Conservation (phyloP, 805 yeast species). For the Lachancea quebecensis region DNA sequence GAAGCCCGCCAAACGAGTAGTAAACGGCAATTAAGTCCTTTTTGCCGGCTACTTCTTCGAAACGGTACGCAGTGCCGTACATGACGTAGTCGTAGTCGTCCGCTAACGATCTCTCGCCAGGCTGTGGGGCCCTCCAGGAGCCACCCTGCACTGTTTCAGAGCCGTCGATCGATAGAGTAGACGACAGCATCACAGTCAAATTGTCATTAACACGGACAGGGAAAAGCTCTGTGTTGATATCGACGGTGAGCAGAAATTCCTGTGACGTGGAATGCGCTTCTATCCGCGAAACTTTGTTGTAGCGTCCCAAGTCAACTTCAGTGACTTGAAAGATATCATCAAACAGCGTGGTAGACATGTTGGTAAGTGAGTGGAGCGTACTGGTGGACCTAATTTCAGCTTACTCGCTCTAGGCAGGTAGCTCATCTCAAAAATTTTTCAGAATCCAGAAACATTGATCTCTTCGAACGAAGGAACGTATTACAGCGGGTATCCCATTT, state of each 20-base stretch:
- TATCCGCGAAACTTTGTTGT: constrained; percentile 85
- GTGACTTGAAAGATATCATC: constrained; percentile 88
- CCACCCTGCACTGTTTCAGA: constrained; percentile 37
- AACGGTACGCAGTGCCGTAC: constrained; percentile 96
- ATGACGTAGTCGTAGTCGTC: constrained; percentile 97
- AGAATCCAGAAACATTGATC: background rate
- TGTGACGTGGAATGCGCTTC: constrained; percentile 78
- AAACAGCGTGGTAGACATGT: constrained; percentile 70
- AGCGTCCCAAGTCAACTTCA: constrained; percentile 79
- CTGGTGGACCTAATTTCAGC: background rate
- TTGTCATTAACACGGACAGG: constrained; percentile 74
- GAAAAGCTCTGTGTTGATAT: constrained; percentile 85
- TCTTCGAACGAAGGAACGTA: background rate
- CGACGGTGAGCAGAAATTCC: constrained; percentile 69
- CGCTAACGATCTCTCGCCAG: constrained; percentile 78
- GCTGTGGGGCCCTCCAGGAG: constrained; percentile 55
- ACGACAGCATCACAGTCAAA: constrained; percentile 79
- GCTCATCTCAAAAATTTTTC: constrained; percentile 4
- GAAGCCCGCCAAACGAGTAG: constrained; percentile 91
- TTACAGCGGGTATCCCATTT: background rate
- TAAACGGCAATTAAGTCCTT: constrained; percentile 73
- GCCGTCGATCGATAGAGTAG: constrained; percentile 54
- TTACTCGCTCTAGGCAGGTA: background rate
- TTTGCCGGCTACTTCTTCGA: constrained; percentile 61
- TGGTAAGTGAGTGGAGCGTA: background rate